Conservation (phyloP, 192 early-diverging fungal species). For the Dimargaris verticillata region DNA sequence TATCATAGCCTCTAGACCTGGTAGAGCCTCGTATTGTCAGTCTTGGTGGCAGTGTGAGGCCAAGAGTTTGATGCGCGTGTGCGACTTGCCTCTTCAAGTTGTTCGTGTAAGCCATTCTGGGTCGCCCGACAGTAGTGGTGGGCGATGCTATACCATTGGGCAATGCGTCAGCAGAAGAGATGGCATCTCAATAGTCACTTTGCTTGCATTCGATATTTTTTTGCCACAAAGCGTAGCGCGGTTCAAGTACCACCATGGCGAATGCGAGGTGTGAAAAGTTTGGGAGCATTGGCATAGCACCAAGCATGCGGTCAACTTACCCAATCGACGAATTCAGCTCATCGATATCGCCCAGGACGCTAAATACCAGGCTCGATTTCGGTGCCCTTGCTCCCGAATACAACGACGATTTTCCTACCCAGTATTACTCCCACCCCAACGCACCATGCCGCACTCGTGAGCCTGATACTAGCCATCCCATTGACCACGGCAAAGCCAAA, state of each 20-base stretch:
- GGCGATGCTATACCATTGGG: slow-evolving; percentile 4
- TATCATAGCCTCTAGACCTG: background rate
- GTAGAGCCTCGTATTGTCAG: background rate
- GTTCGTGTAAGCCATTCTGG: slow-evolving; percentile 4
- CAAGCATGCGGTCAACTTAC: background rate
- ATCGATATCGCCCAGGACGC: slow-evolving; percentile 10
- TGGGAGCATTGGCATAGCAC: background rate
- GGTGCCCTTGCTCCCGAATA: slow-evolving; percentile 6
- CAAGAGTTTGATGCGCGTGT: background rate
- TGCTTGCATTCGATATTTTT: background rate
- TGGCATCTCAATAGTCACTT: background rate
- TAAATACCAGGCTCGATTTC: slow-evolving; percentile 8
- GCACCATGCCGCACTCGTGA: background rate
- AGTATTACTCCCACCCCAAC: background rate
- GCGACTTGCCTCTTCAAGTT: slow-evolving; percentile 4
- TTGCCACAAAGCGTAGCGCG: background rate
- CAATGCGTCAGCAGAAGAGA: background rate
- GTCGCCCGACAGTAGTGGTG: slow-evolving; percentile 7
- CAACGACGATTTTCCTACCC: slow-evolving; percentile 2
- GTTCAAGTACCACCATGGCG: background rate
- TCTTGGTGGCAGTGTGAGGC: background rate
- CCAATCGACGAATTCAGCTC: slow-evolving; percentile 11
- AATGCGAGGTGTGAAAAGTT: background rate
- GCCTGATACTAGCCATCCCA: background rate
- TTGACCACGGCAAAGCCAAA: background rate